These are phyloP conservation scores for Corymbia citriodora DNA, from an alignment of 441 rosid genomes.

Conservation along the genomic window DNA sequence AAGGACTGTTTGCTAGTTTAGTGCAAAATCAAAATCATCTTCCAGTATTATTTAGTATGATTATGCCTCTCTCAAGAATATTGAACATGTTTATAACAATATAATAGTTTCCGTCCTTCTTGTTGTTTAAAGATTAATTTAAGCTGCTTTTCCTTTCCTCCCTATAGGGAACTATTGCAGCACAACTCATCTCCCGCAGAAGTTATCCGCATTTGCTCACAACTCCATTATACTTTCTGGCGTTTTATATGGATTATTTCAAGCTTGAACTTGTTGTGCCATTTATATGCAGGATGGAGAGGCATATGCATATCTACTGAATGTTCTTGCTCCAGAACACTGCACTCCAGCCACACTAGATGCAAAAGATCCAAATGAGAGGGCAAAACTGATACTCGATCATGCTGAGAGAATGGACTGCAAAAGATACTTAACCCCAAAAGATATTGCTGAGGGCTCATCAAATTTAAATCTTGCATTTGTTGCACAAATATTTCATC, in stretches of 20 bases:
- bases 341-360: slow-evolving; percentile 54
- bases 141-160: neutral
- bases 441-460: slow-evolving; percentile 67
- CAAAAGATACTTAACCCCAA: slow-evolving; percentile 60
- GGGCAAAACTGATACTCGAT: slow-evolving; percentile 65
- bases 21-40: neutral
- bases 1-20: neutral
- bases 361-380: slow-evolving; percentile 44
- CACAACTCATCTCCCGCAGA: neutral
- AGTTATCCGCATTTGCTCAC: neutral
- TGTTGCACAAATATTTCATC: slow-evolving; percentile 69
- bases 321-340: slow-evolving; percentile 73
- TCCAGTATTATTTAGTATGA: neutral
- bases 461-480: slow-evolving; percentile 65
- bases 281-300: slow-evolving; percentile 46
- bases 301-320: slow-evolving; percentile 66
- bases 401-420: slow-evolving; percentile 75
- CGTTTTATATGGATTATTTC: neutral
- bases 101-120: neutral
- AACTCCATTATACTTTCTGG: neutral
- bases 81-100: neutral
- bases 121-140: neutral
- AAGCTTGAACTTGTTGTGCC: neutral
- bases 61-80: neutral
- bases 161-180: neutral